Evolutionary conservation across 441 rosid genomes (phyloP).

Genomic region (Erodium texanum): DNA sequence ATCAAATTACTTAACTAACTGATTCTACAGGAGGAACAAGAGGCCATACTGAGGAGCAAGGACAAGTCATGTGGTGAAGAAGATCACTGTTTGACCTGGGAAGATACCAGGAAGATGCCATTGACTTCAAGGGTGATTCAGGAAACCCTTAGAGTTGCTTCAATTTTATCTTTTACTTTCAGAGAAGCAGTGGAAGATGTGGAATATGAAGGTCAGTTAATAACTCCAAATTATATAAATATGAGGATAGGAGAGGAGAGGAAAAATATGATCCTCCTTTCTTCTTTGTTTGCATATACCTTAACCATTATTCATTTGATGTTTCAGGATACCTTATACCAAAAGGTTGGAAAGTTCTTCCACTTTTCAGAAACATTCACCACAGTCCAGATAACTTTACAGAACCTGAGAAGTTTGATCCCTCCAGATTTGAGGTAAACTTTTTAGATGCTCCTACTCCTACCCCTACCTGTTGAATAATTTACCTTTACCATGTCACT

Average conservation of each 20-base stretch:
- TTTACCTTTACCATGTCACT: background rate
- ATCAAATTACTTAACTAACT: conserved; percentile 7
- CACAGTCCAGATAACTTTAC: conserved; percentile 68
- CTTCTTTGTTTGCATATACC: too few species aligned
- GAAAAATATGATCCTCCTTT: too few species aligned
- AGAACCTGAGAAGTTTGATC: conserved; percentile 89
- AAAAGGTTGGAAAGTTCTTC: conserved; percentile 95
- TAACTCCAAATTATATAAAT: too few species aligned
- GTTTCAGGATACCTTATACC: conserved; percentile 77
- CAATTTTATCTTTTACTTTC: conserved; percentile 83
- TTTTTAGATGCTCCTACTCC: background rate
- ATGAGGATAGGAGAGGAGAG: too few species aligned
- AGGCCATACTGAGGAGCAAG: conserved; percentile 40
- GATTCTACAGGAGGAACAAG: conserved; percentile 68
- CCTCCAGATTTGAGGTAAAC: conserved; percentile 80
- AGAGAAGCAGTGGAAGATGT: conserved; percentile 96
- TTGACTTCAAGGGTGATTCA: conserved; percentile 76
- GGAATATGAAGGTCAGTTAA: conserved; percentile 62
- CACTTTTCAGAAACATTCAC: conserved; percentile 91
- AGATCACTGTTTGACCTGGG: conserved; percentile 46
- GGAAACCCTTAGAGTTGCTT: conserved; percentile 82
- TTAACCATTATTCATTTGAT: background rate
- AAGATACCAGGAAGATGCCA: conserved; percentile 83
- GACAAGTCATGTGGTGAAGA: conserved; percentile 19
- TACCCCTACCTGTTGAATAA: background rate